A percentile compares a stretch with the other conserved stretches of the same genome.
phyloP scores from a whole-genome alignment of 1,139 yeast genomes.

The Yamadazyma conglobata region DNA sequence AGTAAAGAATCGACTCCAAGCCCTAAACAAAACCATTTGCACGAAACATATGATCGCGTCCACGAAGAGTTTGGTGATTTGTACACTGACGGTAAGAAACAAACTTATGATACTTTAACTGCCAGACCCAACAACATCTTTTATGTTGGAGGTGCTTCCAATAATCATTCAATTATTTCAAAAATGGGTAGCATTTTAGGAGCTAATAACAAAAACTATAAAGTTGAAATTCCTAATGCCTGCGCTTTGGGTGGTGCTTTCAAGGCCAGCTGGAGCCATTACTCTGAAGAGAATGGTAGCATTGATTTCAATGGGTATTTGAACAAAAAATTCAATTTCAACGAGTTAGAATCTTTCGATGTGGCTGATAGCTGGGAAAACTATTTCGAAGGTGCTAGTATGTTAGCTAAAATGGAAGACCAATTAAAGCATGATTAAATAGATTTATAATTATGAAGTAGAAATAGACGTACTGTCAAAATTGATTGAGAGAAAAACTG shows the following conservation, averaged over 20 bases:
- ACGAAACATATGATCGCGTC: conserved; percentile 23
- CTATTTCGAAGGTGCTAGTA: conserved; percentile 49
- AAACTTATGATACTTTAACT: conserved; percentile 38
- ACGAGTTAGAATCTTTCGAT: conserved; percentile 44
- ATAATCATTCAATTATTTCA: conserved; percentile 61
- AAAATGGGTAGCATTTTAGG: conserved; percentile 74
- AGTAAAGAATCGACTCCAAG: conserved; percentile 16
- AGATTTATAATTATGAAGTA: background rate
- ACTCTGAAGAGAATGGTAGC: conserved; percentile 31
- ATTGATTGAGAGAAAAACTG: too few relatives aligned
- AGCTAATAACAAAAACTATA: conserved; percentile 57
- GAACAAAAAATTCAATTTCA: conserved; percentile 40
- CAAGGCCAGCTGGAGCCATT: conserved; percentile 72
- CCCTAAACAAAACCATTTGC: conserved; percentile 15
- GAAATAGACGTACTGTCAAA: background rate
- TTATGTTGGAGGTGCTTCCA: conserved; percentile 87
- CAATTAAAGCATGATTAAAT: conserved; percentile 21
- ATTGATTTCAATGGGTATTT: conserved; percentile 44
- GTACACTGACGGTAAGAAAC: conserved; percentile 49
- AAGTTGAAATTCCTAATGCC: conserved; percentile 79
- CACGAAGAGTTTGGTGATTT: conserved; percentile 38
- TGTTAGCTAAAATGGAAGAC: conserved; percentile 48
- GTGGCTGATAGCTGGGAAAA: conserved; percentile 44
- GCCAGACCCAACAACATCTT: conserved; percentile 68
- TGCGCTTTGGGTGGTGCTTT: conserved; percentile 96